phyloP scores from a whole-genome alignment of 768 basidiomycete genomes.

The Harrya chromipes region DNA sequence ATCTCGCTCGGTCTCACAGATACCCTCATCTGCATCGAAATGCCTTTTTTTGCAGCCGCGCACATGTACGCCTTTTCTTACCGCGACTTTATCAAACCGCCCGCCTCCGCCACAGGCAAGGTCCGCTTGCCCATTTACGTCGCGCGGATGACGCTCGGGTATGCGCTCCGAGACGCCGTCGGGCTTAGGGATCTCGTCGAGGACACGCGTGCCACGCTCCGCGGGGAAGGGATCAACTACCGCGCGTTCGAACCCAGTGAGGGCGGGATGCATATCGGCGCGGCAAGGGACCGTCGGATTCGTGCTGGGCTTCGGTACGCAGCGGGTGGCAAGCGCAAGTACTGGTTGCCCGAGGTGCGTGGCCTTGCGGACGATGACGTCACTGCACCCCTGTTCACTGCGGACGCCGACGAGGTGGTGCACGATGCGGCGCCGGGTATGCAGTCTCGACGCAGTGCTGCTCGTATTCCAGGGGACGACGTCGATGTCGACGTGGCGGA shows the following conservation, averaged over 20 bases:
- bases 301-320: conserved; percentile 90
- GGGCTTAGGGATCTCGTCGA: conserved; percentile 83
- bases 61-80: conserved; percentile 95
- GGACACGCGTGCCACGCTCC: conserved; percentile 78
- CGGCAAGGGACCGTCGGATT: conserved; percentile 81
- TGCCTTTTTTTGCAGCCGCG: conserved; percentile 95
- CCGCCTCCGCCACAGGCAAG: conserved; percentile 28
- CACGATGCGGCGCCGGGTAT: conserved; percentile 63
- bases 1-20: conserved; percentile 91
- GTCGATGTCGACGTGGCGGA: conserved; percentile 36
- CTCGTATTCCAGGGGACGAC: conserved; percentile 21
- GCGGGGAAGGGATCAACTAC: conserved; percentile 91
- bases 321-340: conserved; percentile 88
- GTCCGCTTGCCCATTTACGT: conserved; percentile 48
- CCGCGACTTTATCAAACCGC: conserved; percentile 69
- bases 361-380: conserved; percentile 47
- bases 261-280: conserved; percentile 87
- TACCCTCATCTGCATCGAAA: conserved; percentile 90
- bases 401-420: conserved; percentile 61
- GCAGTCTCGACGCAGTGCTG: conserved; percentile 26
- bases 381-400: conserved; percentile 69
- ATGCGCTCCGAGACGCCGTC: conserved; percentile 87
- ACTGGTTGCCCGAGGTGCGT: conserved; percentile 82
- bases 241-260: conserved; percentile 96
- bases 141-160: conserved; percentile 85